Evolutionary conservation across 2,329 filamentous ascomycete species (phyloP).

Genomic region (Mycogone perniciosa): DNA sequence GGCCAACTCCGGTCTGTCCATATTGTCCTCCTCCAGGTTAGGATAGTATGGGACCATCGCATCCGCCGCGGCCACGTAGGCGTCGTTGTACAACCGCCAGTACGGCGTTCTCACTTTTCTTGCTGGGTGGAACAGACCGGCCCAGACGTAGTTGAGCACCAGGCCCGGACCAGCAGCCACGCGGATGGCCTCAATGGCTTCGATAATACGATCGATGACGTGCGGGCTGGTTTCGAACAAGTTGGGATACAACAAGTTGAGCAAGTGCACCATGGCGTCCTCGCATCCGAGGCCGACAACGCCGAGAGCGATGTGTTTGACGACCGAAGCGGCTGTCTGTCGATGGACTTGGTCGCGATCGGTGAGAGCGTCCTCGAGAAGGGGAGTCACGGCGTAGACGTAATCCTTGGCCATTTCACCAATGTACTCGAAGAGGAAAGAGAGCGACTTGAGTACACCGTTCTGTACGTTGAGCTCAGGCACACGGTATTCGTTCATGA

Average conservation of each 20-base stretch:
- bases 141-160: conserved; percentile 98
- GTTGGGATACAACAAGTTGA: conserved; percentile 94
- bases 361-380: conserved; percentile 94
- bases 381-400: conserved; percentile 92
- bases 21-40: conserved; percentile 70
- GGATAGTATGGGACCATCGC: conserved; percentile 97
- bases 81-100: conserved; percentile 95
- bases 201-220: conserved; percentile 96
- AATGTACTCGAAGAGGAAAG: conserved; percentile 98
- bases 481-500: conserved; percentile 99
- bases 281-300: conserved; percentile 97
- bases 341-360: conserved; percentile 97
- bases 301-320: conserved; percentile 95
- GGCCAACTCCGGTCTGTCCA: conserved; percentile 72
- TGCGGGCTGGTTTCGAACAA: conserved; percentile 96
- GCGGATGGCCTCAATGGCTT: conserved; percentile 92
- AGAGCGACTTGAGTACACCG: conserved; percentile 92
- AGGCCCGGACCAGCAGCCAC: conserved; percentile 88
- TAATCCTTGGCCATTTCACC: conserved; percentile 99
- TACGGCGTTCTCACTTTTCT: conserved; percentile 91
- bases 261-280: conserved; percentile 95
- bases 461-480: conserved; percentile 99
- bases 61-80: conserved; percentile 89
- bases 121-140: conserved; percentile 92
- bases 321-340: conserved; percentile 90